A percentile compares a stretch with the other conserved stretches of the same genome.
Evolutionary conservation across 2,329 filamentous ascomycete species (phyloP).

Genomic region (Onygenales sp.): DNA sequence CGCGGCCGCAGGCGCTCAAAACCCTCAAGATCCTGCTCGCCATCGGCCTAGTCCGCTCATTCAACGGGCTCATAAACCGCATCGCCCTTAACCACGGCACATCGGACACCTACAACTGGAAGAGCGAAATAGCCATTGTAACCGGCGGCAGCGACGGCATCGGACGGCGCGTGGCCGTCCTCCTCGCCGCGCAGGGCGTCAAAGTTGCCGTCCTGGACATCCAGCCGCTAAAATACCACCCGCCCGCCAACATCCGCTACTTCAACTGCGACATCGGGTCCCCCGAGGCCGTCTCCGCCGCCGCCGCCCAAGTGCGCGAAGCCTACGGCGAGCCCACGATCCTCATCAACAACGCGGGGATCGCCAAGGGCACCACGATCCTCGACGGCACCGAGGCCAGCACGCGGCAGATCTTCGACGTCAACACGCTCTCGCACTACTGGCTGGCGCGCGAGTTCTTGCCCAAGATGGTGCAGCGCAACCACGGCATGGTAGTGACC

Average conservation of each 20-base stretch:
- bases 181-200: constrained; percentile 55
- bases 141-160: constrained; percentile 70
- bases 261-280: constrained; percentile 63
- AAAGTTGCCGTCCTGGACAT: constrained; percentile 66
- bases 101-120: constrained; percentile 41
- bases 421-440: constrained; percentile 61
- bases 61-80: constrained; percentile 44
- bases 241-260: constrained; percentile 44
- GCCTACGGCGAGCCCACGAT: constrained; percentile 55
- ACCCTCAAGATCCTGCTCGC: constrained; percentile 46
- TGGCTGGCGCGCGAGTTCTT: constrained; percentile 59
- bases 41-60: constrained; percentile 41
- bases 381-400: constrained; percentile 49
- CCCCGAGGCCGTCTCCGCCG: constrained; percentile 44
- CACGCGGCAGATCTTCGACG: constrained; percentile 58
- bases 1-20: constrained; percentile 43
- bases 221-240: constrained; percentile 41
- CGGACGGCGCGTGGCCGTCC: constrained; percentile 54
- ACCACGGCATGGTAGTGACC: constrained; percentile 67
- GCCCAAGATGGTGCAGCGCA: constrained; percentile 50
- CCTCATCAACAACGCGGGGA: constrained; percentile 63
- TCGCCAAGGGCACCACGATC: constrained; percentile 51
- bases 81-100: constrained; percentile 38
- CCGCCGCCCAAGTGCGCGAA: constrained; percentile 40
- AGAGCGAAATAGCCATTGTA: constrained; percentile 59